Conservation (phyloP, 140 eudicot species). For the Flaveria floridana region DNA sequence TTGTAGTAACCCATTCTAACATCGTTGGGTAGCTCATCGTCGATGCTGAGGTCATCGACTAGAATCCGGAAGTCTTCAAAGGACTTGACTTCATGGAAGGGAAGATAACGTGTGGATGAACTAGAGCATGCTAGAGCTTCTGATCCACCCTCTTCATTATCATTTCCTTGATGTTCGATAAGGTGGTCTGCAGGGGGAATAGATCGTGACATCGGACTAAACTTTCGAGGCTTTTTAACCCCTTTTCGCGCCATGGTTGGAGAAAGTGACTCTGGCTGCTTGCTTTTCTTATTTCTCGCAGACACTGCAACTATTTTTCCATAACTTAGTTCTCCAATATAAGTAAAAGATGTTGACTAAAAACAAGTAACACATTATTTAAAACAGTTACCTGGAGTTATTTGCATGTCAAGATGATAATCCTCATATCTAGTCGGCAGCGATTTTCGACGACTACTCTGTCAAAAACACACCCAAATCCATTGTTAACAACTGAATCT, state of each 20-base stretch:
- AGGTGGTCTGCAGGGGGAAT: constrained; percentile 14
- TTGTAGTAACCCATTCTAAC: constrained; percentile 51
- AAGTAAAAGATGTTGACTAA: not conserved
- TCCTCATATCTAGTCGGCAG: not conserved
- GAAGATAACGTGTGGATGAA: not conserved
- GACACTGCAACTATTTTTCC: not conserved
- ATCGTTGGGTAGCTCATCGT: constrained; percentile 55
- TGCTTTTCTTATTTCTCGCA: not conserved
- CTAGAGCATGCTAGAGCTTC: constrained; percentile 20
- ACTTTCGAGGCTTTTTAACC: not conserved
- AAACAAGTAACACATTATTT: not conserved
- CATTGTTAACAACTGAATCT: not conserved
- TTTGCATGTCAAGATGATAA: not conserved
- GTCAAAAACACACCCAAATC: not conserved
- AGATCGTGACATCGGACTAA: not conserved
- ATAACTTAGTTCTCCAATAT: not conserved
- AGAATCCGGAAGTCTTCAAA: constrained; percentile 53
- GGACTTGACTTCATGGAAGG: constrained; percentile 41
- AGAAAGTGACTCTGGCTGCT: constrained; percentile 1
- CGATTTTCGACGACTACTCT: not conserved
- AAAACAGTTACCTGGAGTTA: not conserved
- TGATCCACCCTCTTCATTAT: constrained; percentile 22
- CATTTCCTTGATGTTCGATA: constrained; percentile 22
- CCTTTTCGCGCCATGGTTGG: too few species aligned
- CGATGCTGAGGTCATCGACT: constrained; percentile 53